phyloP scores from a whole-genome alignment of 768 basidiomycete species.

The Saitozyma sp. region DNA sequence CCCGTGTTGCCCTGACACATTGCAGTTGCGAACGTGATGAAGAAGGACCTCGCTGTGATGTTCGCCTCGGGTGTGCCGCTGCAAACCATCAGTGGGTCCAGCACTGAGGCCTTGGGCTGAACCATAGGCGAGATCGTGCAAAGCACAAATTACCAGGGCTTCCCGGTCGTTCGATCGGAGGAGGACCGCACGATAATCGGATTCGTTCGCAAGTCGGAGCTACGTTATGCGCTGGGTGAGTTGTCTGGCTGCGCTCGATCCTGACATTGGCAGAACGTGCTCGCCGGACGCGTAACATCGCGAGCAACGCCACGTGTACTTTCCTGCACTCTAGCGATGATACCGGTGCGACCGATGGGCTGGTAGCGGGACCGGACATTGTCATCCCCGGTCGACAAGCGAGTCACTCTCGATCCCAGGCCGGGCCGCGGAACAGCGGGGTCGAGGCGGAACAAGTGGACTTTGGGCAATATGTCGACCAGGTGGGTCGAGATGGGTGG shows the following conservation, averaged over 20 bases:
- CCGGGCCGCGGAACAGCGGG: conserved; percentile 24
- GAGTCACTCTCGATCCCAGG: conserved; percentile 4
- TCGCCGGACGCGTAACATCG: conserved; percentile 63
- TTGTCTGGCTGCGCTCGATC: no score
- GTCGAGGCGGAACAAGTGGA: conserved; percentile 52
- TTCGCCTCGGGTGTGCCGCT: conserved; percentile 74
- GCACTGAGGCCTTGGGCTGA: background rate
- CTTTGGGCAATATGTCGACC: conserved; percentile 85
- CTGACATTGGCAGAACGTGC: conserved; percentile 74
- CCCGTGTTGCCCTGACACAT: no score
- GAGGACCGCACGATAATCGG: conserved; percentile 68
- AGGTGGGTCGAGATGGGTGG: conserved; percentile 60
- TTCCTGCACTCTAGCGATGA: conserved; percentile 60
- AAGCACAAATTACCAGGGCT: conserved; percentile 78
- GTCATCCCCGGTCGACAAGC: conserved; percentile 29
- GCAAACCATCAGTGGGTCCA: conserved; percentile 70
- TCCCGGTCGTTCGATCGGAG: conserved; percentile 74
- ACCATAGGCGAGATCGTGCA: conserved; percentile 68
- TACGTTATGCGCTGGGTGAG: conserved; percentile 82
- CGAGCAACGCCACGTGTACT: conserved; percentile 67
- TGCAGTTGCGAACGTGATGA: conserved; percentile 86
- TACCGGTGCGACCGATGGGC: conserved; percentile 11
- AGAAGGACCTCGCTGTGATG: conserved; percentile 71
- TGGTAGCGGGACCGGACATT: conserved; percentile 29
- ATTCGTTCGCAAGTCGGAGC: conserved; percentile 82